phyloP scores from a whole-genome alignment of 179 eudicot species.

The Sideroxylon spinosum region DNA sequence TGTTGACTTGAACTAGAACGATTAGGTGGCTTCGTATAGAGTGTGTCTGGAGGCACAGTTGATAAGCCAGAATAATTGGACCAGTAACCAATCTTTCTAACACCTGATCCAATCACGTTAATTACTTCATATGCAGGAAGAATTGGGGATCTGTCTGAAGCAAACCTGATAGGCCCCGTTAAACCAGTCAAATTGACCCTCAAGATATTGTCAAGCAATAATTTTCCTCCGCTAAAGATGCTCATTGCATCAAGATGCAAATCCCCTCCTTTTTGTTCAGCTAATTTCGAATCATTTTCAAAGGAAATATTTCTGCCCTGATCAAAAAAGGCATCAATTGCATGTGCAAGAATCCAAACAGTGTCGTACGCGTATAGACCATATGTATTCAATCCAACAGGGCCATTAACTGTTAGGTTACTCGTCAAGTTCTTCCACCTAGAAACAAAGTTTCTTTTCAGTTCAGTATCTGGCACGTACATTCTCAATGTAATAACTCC shows the following conservation, averaged over 20 bases:
- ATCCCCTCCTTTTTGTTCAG: conserved; percentile 19
- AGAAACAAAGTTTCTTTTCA: conserved; percentile 43
- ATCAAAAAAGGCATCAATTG: conserved; percentile 47
- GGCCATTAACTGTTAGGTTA: conserved; percentile 18
- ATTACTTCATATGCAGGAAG: conserved; percentile 61
- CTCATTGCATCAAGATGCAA: conserved; percentile 52
- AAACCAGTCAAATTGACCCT: conserved; percentile 52
- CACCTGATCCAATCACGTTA: conserved; percentile 71
- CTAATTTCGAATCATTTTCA: conserved; percentile 35
- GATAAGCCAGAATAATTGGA: conserved; percentile 63
- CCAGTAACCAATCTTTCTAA: conserved; percentile 63
- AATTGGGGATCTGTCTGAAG: conserved; percentile 33
- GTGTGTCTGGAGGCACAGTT: conserved; percentile 41
- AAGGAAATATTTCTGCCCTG: conserved; percentile 70
- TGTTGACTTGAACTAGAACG: conserved; percentile 32
- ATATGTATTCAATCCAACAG: conserved; percentile 47
- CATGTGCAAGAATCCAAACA: conserved; percentile 72
- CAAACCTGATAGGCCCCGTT: conserved; percentile 53
- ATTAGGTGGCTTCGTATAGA: conserved; percentile 31
- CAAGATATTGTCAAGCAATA: conserved; percentile 41
- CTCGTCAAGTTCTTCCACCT: conserved; percentile 53
- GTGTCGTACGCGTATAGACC: conserved; percentile 80
- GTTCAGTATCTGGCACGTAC: conserved; percentile 50
- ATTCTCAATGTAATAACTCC: conserved; percentile 59
- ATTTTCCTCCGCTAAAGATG: conserved; percentile 53